Base-by-base conservation (phyloP, 1,139 yeast species). In the Hyphopichia wangnamkhiaoensis region DNA sequence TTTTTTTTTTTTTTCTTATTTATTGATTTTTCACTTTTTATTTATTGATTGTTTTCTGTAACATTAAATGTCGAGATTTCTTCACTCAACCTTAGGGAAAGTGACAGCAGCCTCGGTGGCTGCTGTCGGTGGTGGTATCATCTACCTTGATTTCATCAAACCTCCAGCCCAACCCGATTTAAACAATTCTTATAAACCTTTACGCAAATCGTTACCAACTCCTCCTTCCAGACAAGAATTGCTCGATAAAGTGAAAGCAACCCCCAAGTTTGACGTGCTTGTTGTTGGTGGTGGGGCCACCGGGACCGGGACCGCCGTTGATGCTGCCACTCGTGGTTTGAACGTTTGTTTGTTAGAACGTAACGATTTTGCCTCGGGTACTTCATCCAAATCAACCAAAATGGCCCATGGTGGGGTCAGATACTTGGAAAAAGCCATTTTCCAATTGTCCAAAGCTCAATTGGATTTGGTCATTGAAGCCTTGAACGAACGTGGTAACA, bases 351-450 rank as follows among this genome's bases (percentile, higher is more conserved):
- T 91, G 44, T 76, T 91, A 46, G 98, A 91, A 64, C 84, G 84
- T 58, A 81, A 80, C 49, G 98, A 91, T 67, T 91, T 85, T 59
- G 95, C 96, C 9, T 73, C 90, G 10, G 97, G 96, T 34, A 91
- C 98, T 13, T 86, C 96, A 4, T 89, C 96, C 24, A 84, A 91
- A 56, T 86, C 95, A n/a, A 91, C 98, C 40, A 91, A 91, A 68
- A 87, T 91, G 82, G 96, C 96, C 33, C 98, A 91, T 60, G 98
- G 98, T 49, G 98, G 98, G 58, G 97, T 91, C 38, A 76, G 98
- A 56, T 91, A 91, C 65, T 77, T 91, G 58, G 98, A 91, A 64
- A 91, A 91, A 70, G 98, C 98, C 28, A 82, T 91, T 54, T 88
- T 89, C 80, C 87, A 83, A 63, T 75, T 91, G 44, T 90, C 95